These are phyloP conservation scores for Saccharomycopsis hybrid DNA, from an alignment of 1,139 yeast species.

Conservation along the genomic window DNA sequence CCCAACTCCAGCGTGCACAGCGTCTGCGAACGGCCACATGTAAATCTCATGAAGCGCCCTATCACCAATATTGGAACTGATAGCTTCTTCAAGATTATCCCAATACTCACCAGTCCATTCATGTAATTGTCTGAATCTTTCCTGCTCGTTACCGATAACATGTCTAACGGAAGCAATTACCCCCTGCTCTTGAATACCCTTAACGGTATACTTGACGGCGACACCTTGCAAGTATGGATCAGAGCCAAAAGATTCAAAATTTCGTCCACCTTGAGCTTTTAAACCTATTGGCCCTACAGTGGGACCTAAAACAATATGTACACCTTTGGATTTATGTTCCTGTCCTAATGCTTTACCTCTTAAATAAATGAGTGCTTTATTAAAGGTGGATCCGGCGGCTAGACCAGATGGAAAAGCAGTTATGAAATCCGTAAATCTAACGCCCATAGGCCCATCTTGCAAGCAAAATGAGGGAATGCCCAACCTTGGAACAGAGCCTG, in stretches of 20 bases:
- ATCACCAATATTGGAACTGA: slow-evolving; percentile 52
- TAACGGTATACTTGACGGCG: slow-evolving; percentile 45
- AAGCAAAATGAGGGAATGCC: slow-evolving; percentile 53
- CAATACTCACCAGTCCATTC: slow-evolving; percentile 20
- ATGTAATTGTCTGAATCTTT: slow-evolving; percentile 45
- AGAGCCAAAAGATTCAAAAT: slow-evolving; percentile 62
- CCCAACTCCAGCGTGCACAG: slow-evolving; percentile 54
- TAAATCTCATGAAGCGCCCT: slow-evolving; percentile 58
- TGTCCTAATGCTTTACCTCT: slow-evolving; percentile 54
- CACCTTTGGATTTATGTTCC: slow-evolving; percentile 52
- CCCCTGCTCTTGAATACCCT: slow-evolving; percentile 52
- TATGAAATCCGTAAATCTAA: slow-evolving; percentile 50
- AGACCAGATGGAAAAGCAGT: slow-evolving; percentile 55
- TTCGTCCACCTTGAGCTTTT: slow-evolving; percentile 59
- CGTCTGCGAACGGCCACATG: slow-evolving; percentile 64
- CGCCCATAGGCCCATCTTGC: slow-evolving; percentile 64
- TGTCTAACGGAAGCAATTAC: slow-evolving; percentile 51
- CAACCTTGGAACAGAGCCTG: slow-evolving; percentile 52
- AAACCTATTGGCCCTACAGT: slow-evolving; percentile 58
- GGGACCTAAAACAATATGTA: slow-evolving; percentile 58
- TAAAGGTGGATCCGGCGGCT: slow-evolving; percentile 55
- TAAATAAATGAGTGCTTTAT: slow-evolving; percentile 43
- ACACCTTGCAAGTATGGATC: slow-evolving; percentile 60
- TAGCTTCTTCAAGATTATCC: slow-evolving; percentile 21
- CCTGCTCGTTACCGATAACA: slow-evolving; percentile 58